Conservation (phyloP, 768 basidiomycete genomes). For the Amanita inopinata region DNA sequence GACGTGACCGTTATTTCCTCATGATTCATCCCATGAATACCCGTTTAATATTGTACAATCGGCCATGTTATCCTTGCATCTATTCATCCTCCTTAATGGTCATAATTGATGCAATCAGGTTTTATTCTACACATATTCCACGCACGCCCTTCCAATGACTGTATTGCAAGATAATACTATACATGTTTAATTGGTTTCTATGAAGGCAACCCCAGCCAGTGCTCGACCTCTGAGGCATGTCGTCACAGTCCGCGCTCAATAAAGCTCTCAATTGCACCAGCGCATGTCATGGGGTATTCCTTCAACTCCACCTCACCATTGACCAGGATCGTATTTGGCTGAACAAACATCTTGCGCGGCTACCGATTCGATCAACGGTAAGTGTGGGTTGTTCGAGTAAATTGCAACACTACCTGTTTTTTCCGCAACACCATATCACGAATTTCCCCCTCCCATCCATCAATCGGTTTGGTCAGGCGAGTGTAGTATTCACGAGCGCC, state of each 20-base stretch:
- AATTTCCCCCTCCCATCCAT: constrained; percentile 67
- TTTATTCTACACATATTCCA: no score
- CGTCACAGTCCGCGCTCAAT: constrained; percentile 60
- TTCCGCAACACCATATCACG: constrained; percentile 70
- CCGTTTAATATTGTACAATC: not conserved
- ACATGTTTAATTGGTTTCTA: no score
- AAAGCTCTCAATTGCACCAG: constrained; percentile 73
- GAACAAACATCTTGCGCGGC: constrained; percentile 81
- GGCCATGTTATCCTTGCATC: no score
- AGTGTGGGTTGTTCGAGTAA: not conserved
- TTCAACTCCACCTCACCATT: constrained; percentile 63
- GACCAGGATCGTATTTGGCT: constrained; percentile 67
- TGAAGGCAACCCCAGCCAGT: no score
- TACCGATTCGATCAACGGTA: constrained; percentile 19
- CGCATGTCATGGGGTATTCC: constrained; percentile 67
- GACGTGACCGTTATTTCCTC: constrained; percentile 20
- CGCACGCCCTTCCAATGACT: no score
- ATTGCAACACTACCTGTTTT: constrained; percentile 48
- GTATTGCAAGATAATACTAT: no score
- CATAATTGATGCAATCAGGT: no score
- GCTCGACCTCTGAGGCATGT: no score
- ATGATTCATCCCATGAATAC: constrained; percentile 3
- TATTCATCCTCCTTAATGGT: no score
- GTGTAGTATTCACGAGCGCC: constrained; percentile 76
- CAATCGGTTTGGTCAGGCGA: constrained; percentile 63